These are phyloP conservation scores for Inga laurina DNA, from an alignment of 306 rosid genomes.

Conservation along the genomic window DNA sequence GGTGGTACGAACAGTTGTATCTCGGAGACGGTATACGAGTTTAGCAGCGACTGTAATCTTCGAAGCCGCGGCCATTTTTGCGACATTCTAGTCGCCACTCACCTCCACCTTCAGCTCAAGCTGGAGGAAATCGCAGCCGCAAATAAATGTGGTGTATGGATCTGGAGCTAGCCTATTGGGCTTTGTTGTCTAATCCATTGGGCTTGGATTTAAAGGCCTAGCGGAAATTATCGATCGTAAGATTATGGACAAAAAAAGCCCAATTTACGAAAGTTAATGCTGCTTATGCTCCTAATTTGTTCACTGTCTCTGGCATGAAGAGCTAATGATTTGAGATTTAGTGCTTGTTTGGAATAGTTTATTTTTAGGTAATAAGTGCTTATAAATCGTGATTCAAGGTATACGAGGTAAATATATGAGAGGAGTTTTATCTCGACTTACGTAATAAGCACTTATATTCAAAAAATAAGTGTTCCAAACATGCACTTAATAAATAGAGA, in stretches of 20 bases:
- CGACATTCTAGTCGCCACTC: neutral
- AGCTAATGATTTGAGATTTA: no score
- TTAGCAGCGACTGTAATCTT: slow-evolving; percentile 33
- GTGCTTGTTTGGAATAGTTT: no score
- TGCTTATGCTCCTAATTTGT: neutral
- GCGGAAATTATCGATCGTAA: neutral
- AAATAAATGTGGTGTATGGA: neutral
- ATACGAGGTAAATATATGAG: no score
- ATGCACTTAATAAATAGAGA: neutral
- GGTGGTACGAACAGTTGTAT: neutral
- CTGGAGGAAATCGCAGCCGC: neutral
- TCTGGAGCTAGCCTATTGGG: neutral
- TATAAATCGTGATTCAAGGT: no score
- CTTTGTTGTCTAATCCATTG: neutral
- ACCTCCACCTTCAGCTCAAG: neutral
- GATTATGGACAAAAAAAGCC: neutral
- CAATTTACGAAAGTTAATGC: neutral
- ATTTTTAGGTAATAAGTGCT: no score
- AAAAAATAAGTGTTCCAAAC: no score
- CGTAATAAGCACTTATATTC: no score
- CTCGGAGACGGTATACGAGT: slow-evolving; percentile 2
- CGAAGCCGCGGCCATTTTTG: slow-evolving; percentile 31
- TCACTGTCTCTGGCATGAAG: neutral
- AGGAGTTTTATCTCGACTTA: no score
- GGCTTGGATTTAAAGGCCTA: neutral